Base-by-base conservation (phyloP, 176 grass and related monocot genomes). In the Tuctoria greenei region DNA sequence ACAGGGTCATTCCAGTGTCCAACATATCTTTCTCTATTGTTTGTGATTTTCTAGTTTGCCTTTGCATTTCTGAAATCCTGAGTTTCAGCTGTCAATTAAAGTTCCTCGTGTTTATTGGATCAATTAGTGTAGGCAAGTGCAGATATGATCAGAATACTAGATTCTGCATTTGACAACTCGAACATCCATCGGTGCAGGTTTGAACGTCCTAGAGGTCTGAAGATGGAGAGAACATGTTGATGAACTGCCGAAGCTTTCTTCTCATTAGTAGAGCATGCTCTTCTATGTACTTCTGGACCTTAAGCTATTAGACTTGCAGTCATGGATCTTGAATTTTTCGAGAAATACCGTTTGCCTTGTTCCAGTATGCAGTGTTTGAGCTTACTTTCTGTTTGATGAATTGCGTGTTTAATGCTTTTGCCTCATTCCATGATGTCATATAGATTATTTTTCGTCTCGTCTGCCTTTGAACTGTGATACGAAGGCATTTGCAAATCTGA, bases 141-240 rank as follows among this genome's bases (percentile, higher is more conserved):
- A 49, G 46, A 49, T 49, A 5, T 18, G 13, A 8, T n/a, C 1
- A 24, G 23, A 21, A n/a, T 12, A 10, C 10, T 31, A 31, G 31
- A 37, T 67, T 82, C 4, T 6, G 2, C 0, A n/a, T 47, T 64
- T 70, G 20, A 75, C 15, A 12, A 41, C 2, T 69, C 44, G 6
- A 26, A 20, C 52, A 31, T 87, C 59, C 4, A 5, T 73, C 76
- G 59, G 10, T 88, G 8, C 68, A 85, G 87, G 87, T 87, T 78
- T 93, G 76, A 80, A 64, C 7, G 81, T 93, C 63, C 87, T 90
- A 62, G 91, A 93, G 75, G 59, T 86, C 51, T 82, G 38, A 77
- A 71, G 67, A 67, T 45, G 56, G 16, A 59, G 9, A 59, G 21
- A n/a, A 23, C 3, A 43, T 77, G 11, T 64, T 24, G 61, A 79